Base-by-base conservation (phyloP, 73 alveolate species). In the Paraurostyla sp. region DNA sequence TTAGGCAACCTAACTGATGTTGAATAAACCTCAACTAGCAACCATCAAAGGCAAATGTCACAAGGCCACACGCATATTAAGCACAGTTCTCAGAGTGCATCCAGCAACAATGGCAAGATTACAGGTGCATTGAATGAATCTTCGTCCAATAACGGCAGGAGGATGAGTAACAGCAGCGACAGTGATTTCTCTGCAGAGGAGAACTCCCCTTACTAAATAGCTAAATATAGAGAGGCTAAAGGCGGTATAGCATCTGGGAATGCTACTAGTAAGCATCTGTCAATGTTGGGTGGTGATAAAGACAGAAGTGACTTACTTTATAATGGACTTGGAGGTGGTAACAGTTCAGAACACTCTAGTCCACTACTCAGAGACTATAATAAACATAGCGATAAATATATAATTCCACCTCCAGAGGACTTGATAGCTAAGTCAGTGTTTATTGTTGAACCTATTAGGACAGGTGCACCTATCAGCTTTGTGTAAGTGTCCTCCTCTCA, bases 381-480 rank as follows among this genome's bases (percentile, higher is more conserved):
- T 38, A 1, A 0, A 38, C 4, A 65, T 6, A 43, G 50, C 15
- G 86, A 73, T 29, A 40, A 46, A 18, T 73, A 48, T 29, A 16
- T 73, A n/a, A 51, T 78, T 6, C 89, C 89, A 6, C 89, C 89
- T 6, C 89, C 89, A n/a, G 89, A 78, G 40, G 89, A 49, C 40
- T 33, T 78, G 23, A 78, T 78, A 35, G 80, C 76, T 25, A 78
- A 78, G 40, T 32, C 80, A 32, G 89, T 54, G 29, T 78, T 78
- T 54, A 54, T 51, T 9, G 58, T 46, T 15, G 92, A 83, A 35
- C 92, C 84, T 23, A 49, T 63, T 0, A 32, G 85, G 23, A 83
- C 92, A 0, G 92, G 92, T 22, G 92, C 85, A 32, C 92, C 92
- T 11, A 45, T 83, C 9, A 16, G 73, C 45, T 83, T 83, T 69